Evolutionary conservation across 1,284 basidiomycete genomes (phyloP).

Genomic region (Fomitopsis palustris): DNA sequence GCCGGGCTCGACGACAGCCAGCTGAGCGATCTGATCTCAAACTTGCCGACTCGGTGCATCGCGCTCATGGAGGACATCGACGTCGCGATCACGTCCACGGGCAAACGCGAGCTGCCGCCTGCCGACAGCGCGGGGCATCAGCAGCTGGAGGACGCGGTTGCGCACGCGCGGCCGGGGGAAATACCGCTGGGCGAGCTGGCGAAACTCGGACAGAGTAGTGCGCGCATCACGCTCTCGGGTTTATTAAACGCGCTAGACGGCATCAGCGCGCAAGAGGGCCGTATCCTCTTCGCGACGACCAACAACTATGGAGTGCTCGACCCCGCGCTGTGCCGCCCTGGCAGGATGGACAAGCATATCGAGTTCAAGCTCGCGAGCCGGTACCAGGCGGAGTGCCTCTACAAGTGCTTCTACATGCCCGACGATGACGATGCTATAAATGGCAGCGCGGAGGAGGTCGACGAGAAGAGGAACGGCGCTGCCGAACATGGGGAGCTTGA

Average conservation of each 20-base stretch:
- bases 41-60: constrained; percentile 67
- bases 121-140: neutral
- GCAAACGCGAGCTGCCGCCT: constrained; percentile 21
- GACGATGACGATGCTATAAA: constrained; percentile 20
- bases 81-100: constrained; percentile 56
- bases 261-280: constrained; percentile 71
- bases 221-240: constrained; percentile 59
- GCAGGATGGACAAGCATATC: constrained; percentile 76
- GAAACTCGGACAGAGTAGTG: constrained; percentile 22
- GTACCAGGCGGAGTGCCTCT: constrained; percentile 63
- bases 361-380: constrained; percentile 68
- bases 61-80: constrained; percentile 83
- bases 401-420: constrained; percentile 61
- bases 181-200: neutral
- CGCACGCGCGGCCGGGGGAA: neutral
- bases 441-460: neutral
- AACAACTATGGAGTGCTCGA: constrained; percentile 68
- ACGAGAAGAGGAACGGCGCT: neutral
- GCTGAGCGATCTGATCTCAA: constrained; percentile 57
- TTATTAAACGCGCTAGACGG: constrained; percentile 75
- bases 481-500: no score
- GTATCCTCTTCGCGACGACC: constrained; percentile 74
- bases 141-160: no score
- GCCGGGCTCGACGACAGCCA: constrained; percentile 63
- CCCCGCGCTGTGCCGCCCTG: constrained; percentile 71